phyloP scores from a whole-genome alignment of 1,284 basidiomycete genomes.

The Coniophora puteana region DNA sequence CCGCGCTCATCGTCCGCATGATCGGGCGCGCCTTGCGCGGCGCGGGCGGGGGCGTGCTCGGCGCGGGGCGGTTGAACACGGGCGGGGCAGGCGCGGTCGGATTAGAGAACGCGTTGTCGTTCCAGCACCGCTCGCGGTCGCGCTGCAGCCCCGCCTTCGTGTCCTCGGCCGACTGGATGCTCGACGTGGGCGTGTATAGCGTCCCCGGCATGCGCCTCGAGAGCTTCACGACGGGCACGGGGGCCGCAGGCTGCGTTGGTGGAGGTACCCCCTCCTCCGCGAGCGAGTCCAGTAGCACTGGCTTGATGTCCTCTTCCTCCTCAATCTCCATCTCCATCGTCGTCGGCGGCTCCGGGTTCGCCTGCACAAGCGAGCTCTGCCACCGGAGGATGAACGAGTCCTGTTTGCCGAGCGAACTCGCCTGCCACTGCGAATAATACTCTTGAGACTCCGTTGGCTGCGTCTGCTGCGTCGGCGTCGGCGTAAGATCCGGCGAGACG shows the following conservation, averaged over 20 bases:
- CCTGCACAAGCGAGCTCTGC: neutral
- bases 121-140: slow-evolving; percentile 17
- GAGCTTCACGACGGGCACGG: slow-evolving; percentile 1
- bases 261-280: slow-evolving; percentile 5
- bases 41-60: slow-evolving; percentile 20
- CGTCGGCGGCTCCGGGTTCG: too few species aligned
- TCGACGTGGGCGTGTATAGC: slow-evolving; percentile 42
- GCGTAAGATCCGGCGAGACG: too few species aligned
- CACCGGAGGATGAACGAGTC: neutral
- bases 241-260: slow-evolving; percentile 2
- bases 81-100: neutral
- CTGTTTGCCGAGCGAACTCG: too few species aligned
- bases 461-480: too few species aligned
- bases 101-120: slow-evolving; percentile 19
- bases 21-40: slow-evolving; percentile 23
- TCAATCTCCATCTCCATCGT: slow-evolving; percentile 19
- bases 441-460: too few species aligned
- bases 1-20: slow-evolving; percentile 46
- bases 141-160: slow-evolving; percentile 2
- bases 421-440: too few species aligned
- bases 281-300: neutral
- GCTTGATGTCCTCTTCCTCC: slow-evolving; percentile 22
- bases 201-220: slow-evolving; percentile 50
- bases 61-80: neutral
- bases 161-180: slow-evolving; percentile 29